Evolutionary conservation across 2,329 filamentous ascomycete species (phyloP).

Genomic region (Trichoderma afroharzianum): DNA sequence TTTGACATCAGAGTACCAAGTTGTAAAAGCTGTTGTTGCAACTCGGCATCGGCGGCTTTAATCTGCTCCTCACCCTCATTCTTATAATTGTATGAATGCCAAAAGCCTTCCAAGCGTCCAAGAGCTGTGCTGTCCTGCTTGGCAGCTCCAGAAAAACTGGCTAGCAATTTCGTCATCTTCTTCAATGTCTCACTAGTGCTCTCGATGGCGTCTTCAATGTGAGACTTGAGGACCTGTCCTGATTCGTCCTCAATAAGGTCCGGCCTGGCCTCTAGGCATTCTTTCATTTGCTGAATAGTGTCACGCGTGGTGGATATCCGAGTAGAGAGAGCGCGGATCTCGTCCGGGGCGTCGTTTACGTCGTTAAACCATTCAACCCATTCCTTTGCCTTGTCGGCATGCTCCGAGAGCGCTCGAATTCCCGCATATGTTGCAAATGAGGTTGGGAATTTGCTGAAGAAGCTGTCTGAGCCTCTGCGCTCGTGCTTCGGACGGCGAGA

Average conservation of each 20-base stretch:
- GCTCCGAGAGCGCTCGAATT: slow-evolving; percentile 25
- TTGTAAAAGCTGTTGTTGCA: slow-evolving; percentile 28
- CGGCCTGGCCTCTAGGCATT: slow-evolving; percentile 26
- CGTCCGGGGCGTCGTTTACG: slow-evolving; percentile 30
- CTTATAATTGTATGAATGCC: slow-evolving; percentile 33
- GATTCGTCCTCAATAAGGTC: slow-evolving; percentile 31
- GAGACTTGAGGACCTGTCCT: slow-evolving; percentile 26
- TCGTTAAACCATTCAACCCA: slow-evolving; percentile 34
- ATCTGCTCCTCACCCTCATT: slow-evolving; percentile 32
- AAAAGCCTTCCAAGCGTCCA: slow-evolving; percentile 29
- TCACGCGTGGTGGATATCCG: slow-evolving; percentile 30
- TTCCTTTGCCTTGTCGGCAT: slow-evolving; percentile 33
- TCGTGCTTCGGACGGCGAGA: slow-evolving; percentile 1
- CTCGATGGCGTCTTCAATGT: slow-evolving; percentile 30
- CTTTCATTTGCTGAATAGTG: slow-evolving; percentile 32
- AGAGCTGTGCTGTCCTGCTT: slow-evolving; percentile 22
- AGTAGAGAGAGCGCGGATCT: slow-evolving; percentile 27
- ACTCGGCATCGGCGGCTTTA: slow-evolving; percentile 27
- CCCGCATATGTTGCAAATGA: slow-evolving; percentile 28
- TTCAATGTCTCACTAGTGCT: slow-evolving; percentile 26
- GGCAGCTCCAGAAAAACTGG: slow-evolving; percentile 26
- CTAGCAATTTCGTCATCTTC: slow-evolving; percentile 30
- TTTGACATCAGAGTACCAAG: slow-evolving; percentile 32
- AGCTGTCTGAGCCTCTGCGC: slow-evolving; percentile 7
- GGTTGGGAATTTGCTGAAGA: slow-evolving; percentile 22